Evolutionary conservation across 441 rosid species (phyloP), one percentile per base, ranked within the genome.

Genomic region (Geranium incanum): DNA sequence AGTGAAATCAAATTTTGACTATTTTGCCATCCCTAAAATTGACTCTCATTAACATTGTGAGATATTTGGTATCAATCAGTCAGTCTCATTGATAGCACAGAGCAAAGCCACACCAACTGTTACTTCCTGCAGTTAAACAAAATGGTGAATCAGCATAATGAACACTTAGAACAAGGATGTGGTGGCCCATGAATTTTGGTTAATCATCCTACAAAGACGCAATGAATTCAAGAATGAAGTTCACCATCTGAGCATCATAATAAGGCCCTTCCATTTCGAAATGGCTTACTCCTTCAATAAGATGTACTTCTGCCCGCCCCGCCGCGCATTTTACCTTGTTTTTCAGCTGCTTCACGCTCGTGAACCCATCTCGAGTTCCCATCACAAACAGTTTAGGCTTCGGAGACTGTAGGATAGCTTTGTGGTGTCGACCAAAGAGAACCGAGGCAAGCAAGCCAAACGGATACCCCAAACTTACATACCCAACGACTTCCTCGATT

Each of bases 231-330:
- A 75, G 81, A 72, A 89, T 88, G 68, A 85, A 76, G 72, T 81
- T 79, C 48, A 83, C 89, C 98, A 95, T 85, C 78, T 81, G 86
- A 68, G 90, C 76, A 82, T 92, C 98, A 78, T 80, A 92, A 45
- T 74, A 88, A 62, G 94, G 89, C 13, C 94, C 98, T 84, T 92
- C 98, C 95, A 92, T 89, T 75, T 92, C 89, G 74, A 95, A 95
- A 75, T 92, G 99, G 41, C 98, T 80, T 5, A 81, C 93, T 48
- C 97, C 98, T 75, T 92, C 96, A 18, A 95, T 81, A 23, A 95
- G 83, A 78, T 90, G 89, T 39, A 77, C 86, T 76, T 95, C 93
- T 0, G 78, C 83, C 1, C 88, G 87, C 2, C 98, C 97, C 0
- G 74, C 80, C 0, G 96, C 91, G 62, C 85, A 72, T 13, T 73